These are phyloP conservation scores for Insectozyma bohioensis DNA, from an alignment of 1,139 yeast species.

Conservation along the genomic window DNA sequence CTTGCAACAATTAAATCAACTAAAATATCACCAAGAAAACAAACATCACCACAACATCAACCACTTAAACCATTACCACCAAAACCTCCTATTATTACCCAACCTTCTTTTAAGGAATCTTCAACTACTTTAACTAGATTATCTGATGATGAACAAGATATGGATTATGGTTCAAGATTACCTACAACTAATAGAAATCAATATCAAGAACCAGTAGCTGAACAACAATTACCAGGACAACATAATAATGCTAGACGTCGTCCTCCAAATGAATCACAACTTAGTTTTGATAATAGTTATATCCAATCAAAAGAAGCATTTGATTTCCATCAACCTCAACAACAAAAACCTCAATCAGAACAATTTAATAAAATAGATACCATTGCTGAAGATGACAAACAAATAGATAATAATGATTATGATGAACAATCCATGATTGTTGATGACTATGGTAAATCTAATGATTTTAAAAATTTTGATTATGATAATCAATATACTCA, in stretches of 20 bases:
- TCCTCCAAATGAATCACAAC: slow-evolving; percentile 9
- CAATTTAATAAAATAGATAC: no score
- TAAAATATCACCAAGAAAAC: slow-evolving; percentile 14
- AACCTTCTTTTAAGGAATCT: slow-evolving; percentile 12
- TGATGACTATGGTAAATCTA: slow-evolving; percentile 1
- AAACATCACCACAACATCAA: slow-evolving; percentile 16
- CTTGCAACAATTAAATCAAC: slow-evolving; percentile 82
- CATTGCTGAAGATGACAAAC: slow-evolving; percentile 1
- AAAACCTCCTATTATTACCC: slow-evolving; percentile 9
- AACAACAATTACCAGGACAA: no score
- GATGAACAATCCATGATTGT: slow-evolving; percentile 1
- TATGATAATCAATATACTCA: slow-evolving; percentile 25
- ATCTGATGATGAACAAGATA: slow-evolving; percentile 30
- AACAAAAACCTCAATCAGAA: no score
- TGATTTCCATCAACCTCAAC: slow-evolving; percentile 9
- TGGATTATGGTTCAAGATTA: slow-evolving; percentile 23
- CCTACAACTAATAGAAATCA: slow-evolving; percentile 38
- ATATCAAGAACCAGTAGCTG: slow-evolving; percentile 34
- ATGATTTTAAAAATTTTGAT: slow-evolving; percentile 30
- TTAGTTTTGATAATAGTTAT: slow-evolving; percentile 8
- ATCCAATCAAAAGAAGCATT: slow-evolving; percentile 4
- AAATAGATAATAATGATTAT: slow-evolving; percentile 1
- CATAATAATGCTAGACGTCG: slow-evolving; percentile 11
- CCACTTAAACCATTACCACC: slow-evolving; percentile 13
- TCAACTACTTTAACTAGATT: slow-evolving; percentile 14